phyloP scores from a whole-genome alignment of 2,329 filamentous ascomycete genomes.

The Talaromyces rugulosus region DNA sequence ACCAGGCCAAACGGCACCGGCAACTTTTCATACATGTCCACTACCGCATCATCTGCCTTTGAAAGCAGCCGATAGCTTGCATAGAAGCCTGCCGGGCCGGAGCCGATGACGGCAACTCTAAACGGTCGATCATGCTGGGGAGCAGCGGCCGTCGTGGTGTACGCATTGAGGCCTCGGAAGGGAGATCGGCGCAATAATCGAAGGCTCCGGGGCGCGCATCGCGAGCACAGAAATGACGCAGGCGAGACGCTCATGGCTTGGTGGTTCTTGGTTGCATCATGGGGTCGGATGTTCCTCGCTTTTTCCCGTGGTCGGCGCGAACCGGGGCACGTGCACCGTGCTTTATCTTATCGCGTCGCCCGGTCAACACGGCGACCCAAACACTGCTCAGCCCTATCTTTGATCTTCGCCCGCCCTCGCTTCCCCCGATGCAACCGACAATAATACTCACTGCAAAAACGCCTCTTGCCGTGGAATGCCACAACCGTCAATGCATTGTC shows the following conservation, averaged over 20 bases:
- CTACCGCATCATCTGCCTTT: slow-evolving; percentile 63
- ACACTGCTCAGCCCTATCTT: slow-evolving; percentile 8
- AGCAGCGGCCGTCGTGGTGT: slow-evolving; percentile 24
- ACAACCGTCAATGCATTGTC: not conserved
- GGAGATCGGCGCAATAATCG: slow-evolving; percentile 5
- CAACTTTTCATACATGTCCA: slow-evolving; percentile 96
- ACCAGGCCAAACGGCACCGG: slow-evolving; percentile 92
- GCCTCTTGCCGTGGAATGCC: not conserved
- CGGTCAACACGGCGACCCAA: slow-evolving; percentile 7
- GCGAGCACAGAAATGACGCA: slow-evolving; percentile 7
- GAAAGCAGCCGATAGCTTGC: slow-evolving; percentile 80
- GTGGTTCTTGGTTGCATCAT: not conserved
- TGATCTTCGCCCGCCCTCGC: not conserved
- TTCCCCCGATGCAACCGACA: not conserved
- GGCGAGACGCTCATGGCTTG: not conserved
- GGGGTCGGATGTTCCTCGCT: not conserved
- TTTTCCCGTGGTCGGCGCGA: not conserved
- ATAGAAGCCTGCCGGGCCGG: slow-evolving; percentile 94
- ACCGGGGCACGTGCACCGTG: slow-evolving; percentile 3
- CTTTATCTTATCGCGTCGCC: slow-evolving; percentile 12
- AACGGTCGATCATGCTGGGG: slow-evolving; percentile 50
- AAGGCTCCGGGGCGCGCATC: slow-evolving; percentile 5
- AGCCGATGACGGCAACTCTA: slow-evolving; percentile 83
- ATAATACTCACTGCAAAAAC: not conserved
- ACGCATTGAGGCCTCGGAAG: not conserved